A percentile compares a stretch with the other conserved stretches of the same genome.
phyloP scores from a whole-genome alignment of 179 eudicot species.

The Sideroxylon spinosum region DNA sequence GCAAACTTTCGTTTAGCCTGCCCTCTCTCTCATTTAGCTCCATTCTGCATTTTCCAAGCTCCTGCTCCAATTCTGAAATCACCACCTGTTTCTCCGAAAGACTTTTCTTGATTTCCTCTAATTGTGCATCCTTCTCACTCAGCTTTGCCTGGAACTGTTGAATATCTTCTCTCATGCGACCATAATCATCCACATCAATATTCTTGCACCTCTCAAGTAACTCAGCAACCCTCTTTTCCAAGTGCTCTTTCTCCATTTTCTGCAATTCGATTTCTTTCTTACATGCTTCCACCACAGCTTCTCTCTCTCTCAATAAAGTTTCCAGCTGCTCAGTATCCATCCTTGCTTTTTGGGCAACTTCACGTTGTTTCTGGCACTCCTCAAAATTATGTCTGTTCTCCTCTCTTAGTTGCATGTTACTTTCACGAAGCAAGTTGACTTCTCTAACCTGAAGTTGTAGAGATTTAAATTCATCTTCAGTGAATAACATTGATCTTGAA shows the following conservation, averaged over 20 bases:
- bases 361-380: conserved; percentile 87
- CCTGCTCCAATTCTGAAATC: conserved; percentile 61
- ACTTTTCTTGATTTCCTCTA: conserved; percentile 53
- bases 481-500: conserved; percentile 56
- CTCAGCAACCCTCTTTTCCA: conserved; percentile 54
- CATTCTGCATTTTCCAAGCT: conserved; percentile 45
- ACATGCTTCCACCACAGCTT: conserved; percentile 47
- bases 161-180: conserved; percentile 49
- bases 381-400: conserved; percentile 84
- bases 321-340: conserved; percentile 53
- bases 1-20: conserved; percentile 35
- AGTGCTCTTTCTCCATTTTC: conserved; percentile 46
- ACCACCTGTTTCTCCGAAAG: conserved; percentile 52
- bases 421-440: conserved; percentile 88
- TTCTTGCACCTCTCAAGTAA: conserved; percentile 54
- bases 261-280: conserved; percentile 50
- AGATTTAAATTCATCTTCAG: conserved; percentile 86
- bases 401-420: conserved; percentile 91
- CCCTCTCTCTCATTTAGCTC: conserved; percentile 55
- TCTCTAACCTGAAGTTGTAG: conserved; percentile 84
- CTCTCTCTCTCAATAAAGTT: conserved; percentile 46
- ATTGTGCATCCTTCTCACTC: conserved; percentile 53
- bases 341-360: conserved; percentile 46
- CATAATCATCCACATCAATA: conserved; percentile 66
- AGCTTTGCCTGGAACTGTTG: conserved; percentile 55